These are phyloP conservation scores for Kockovaella imperatae DNA, from an alignment of 768 basidiomycete species.

Conservation along the genomic window DNA sequence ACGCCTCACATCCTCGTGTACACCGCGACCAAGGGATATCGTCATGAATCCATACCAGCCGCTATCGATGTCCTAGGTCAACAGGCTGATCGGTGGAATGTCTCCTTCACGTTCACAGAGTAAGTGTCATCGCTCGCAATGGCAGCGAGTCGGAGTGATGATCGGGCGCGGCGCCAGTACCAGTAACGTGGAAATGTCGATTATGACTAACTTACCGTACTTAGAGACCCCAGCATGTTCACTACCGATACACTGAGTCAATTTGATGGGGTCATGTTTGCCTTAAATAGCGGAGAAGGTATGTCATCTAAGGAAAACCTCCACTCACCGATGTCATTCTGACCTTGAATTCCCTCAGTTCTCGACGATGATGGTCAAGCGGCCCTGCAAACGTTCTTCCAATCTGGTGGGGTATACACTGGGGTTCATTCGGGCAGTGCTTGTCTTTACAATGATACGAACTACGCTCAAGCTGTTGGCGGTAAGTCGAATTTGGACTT, in stretches of 20 bases:
- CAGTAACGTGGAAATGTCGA: no score
- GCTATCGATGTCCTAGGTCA: conserved; percentile 56
- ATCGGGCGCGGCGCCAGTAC: background rate
- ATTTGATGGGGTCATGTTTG: conserved; percentile 63
- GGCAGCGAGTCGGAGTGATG: background rate
- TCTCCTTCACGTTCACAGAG: conserved; percentile 60
- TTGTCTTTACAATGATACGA: conserved; percentile 54
- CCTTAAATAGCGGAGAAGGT: conserved; percentile 63
- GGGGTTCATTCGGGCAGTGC: conserved; percentile 63
- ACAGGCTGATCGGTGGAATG: conserved; percentile 49
- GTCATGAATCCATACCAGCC: conserved; percentile 69
- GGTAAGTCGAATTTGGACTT: conserved; percentile 16
- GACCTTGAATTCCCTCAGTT: conserved; percentile 46
- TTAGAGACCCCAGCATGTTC: conserved; percentile 52
- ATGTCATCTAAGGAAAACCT: conserved; percentile 16
- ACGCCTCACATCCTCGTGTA: conserved; percentile 52
- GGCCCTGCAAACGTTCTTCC: conserved; percentile 60
- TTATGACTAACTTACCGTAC: background rate
- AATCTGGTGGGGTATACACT: conserved; percentile 63
- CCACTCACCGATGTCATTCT: background rate
- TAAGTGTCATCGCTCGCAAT: conserved; percentile 1
- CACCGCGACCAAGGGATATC: conserved; percentile 56
- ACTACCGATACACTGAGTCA: conserved; percentile 52
- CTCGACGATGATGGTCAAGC: conserved; percentile 56
- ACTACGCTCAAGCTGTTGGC: conserved; percentile 56